Evolutionary conservation across 1,284 basidiomycete genomes (phyloP).

Genomic region (Dichomitus squalens): DNA sequence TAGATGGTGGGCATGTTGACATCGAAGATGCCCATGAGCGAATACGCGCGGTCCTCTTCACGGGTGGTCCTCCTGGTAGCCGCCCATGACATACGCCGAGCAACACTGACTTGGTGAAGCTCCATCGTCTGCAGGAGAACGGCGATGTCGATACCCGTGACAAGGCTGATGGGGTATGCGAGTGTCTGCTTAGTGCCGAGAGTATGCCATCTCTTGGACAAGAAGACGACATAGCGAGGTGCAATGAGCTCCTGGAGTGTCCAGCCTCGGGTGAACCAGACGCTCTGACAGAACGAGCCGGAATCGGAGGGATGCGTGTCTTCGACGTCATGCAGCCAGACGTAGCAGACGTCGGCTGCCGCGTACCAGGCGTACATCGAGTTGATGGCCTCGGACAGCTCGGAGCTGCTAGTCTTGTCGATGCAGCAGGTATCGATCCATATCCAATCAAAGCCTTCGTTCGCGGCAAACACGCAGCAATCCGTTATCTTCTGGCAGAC

Average conservation of each 20-base stretch:
- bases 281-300: constrained; percentile 2
- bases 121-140: not conserved
- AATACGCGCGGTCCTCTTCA: constrained; percentile 1
- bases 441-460: constrained; percentile 1
- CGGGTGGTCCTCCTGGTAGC: not conserved
- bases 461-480: not conserved
- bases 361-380: too few species aligned
- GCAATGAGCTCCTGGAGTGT: constrained; percentile 15
- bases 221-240: constrained; percentile 3
- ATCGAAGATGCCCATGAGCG: constrained; percentile 2
- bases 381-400: too few species aligned
- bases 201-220: constrained; percentile 3
- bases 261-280: too few species aligned
- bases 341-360: constrained; percentile 3
- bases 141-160: constrained; percentile 6
- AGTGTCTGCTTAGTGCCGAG: constrained; percentile 4
- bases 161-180: not conserved
- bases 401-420: too few species aligned
- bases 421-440: too few species aligned
- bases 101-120: constrained; percentile 5
- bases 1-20: not conserved
- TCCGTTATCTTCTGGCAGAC: not conserved
- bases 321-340: constrained; percentile 8
- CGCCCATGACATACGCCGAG: constrained; percentile 19
- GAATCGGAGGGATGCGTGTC: not conserved